Evolutionary conservation across 345 rosid species (phyloP).

Genomic region (Erysimum cheiranthoides): DNA sequence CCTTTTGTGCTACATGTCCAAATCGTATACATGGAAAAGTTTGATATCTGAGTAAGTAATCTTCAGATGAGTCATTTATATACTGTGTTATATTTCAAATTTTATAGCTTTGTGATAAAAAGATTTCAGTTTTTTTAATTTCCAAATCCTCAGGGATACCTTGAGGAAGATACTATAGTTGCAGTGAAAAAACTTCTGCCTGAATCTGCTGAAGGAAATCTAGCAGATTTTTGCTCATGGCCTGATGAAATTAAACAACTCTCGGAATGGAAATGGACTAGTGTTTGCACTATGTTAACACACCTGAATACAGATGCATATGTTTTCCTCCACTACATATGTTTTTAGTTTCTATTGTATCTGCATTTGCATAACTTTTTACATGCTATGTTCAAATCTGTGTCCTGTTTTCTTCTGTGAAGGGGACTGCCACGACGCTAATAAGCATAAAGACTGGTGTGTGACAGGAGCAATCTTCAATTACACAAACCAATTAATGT

Average conservation of each 20-base stretch:
- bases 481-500: constrained; percentile 71
- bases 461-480: constrained; percentile 86
- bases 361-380: background rate
- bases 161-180: constrained; percentile 66
- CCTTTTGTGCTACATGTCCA: background rate
- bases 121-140: no score
- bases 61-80: constrained; percentile 9
- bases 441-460: constrained; percentile 55
- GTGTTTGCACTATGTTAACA: constrained; percentile 75
- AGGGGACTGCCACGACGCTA: constrained; percentile 89
- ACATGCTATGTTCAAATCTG: constrained; percentile 8
- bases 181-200: constrained; percentile 70
- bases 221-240: constrained; percentile 86
- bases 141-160: constrained; percentile 55
- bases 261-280: constrained; percentile 69
- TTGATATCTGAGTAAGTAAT: background rate
- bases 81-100: constrained; percentile 45
- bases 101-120: no score
- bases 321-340: background rate
- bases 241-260: constrained; percentile 63
- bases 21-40: no score
- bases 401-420: constrained; percentile 21
- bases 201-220: constrained; percentile 72
- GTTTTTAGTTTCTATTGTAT: background rate
- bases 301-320: constrained; percentile 81